Base-by-base conservation (phyloP, 2,329 filamentous ascomycete species). In the Penicillium janthinellum region DNA sequence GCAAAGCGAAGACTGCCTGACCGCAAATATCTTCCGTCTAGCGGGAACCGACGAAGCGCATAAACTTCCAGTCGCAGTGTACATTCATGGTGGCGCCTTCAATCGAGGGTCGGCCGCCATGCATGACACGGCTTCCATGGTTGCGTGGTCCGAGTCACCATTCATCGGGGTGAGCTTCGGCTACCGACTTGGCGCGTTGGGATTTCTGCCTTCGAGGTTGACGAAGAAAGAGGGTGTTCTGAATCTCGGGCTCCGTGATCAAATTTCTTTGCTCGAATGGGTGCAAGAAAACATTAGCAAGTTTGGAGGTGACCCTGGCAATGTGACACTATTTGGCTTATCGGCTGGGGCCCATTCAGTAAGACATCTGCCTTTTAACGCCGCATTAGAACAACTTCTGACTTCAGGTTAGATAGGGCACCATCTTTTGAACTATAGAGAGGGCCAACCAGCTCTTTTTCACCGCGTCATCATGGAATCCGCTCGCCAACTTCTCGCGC, bases 131-230 rank as follows among this genome's bases (percentile, higher is more conserved):
- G 82, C 81, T 0, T 84, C 83, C 38, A 85, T 90, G 74, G 83
- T 88, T 14, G 80, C 83, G 5, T 88, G 83, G 72, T 74, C 79
- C 1, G 73, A 75, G 3, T 70, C 72, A 34, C 79, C 79, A 0
- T 78, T 81, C 25, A 72, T 82, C 42, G 75, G 75, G 5, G 77
- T 82, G 4, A 76, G 74, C 52, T 78, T 82, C 52, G 78, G 79
- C 54, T 81, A 81, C 58, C 72, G 80, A 64, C 57, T 81, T 74
- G 67, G 81, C 66, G 58, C 78, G 71, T 65, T 91, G 68, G 90
- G 90, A 0, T 92, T 94, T 74, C 73, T 91, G 31, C 82, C 85
- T 10, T 86, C 82, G n/a, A 72, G 73, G 10, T 66, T 84, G 56
- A 80, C 84, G 34, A 77, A 80, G 14, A 81, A 81, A 37, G 82